Conservation (phyloP, 2,329 filamentous ascomycete genomes). For the Penicillium freii region DNA sequence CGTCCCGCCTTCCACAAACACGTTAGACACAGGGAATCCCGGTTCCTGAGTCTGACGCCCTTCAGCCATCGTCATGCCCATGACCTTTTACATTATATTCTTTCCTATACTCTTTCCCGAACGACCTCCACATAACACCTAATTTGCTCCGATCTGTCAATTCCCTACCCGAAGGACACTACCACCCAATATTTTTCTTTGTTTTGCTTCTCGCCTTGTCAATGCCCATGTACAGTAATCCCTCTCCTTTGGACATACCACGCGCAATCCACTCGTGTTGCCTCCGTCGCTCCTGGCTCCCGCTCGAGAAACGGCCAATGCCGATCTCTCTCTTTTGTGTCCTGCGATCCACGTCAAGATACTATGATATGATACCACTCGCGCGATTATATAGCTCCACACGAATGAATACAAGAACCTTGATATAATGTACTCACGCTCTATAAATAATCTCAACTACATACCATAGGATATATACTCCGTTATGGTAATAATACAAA, state of each 20-base stretch:
- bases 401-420: background rate
- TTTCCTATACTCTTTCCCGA: background rate
- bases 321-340: background rate
- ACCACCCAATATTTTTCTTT: background rate
- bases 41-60: background rate
- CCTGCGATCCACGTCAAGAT: slow-evolving; percentile 2
- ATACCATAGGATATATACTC: background rate
- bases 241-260: background rate
- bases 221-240: slow-evolving; percentile 17
- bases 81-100: background rate
- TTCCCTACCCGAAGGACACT: background rate
- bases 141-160: background rate
- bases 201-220: background rate
- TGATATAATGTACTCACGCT: slow-evolving; percentile 1
- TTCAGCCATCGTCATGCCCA: slow-evolving; percentile 9
- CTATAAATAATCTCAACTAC: background rate
- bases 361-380: slow-evolving; percentile 17
- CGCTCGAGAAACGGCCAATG: background rate
- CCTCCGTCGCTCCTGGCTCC: background rate
- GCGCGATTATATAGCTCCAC: slow-evolving; percentile 4
- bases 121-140: background rate
- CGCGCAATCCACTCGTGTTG: background rate
- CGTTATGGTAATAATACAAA: background rate
- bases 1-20: background rate
- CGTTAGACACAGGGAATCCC: background rate